Evolutionary conservation across 2,329 filamentous ascomycete genomes (phyloP).

Genomic region (Claviceps monticola): DNA sequence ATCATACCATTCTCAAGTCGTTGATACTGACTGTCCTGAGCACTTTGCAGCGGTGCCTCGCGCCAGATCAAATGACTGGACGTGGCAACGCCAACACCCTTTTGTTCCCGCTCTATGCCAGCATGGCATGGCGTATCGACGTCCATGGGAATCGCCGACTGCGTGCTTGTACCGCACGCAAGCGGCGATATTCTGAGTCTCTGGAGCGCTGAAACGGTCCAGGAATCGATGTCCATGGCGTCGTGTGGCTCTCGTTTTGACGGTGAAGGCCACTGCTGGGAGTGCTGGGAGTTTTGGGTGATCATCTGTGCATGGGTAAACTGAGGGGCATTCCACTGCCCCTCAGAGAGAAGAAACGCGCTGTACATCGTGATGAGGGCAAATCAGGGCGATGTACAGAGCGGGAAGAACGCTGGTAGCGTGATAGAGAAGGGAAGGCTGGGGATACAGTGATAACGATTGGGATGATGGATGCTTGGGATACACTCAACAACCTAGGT

Average conservation of each 20-base stretch:
- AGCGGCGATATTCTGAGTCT: conserved; percentile 40
- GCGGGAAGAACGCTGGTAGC: neutral
- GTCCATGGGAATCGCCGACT: conserved; percentile 66
- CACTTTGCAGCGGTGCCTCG: conserved; percentile 72
- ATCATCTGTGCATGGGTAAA: too few species aligned
- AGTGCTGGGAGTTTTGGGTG: neutral
- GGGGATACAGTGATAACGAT: too few species aligned
- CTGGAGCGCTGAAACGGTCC: conserved; percentile 46
- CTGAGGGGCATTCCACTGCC: conserved; percentile 11
- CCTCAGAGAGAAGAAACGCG: conserved; percentile 34
- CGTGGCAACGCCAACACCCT: too few species aligned
- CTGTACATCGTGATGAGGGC: conserved; percentile 37
- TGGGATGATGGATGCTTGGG: too few species aligned
- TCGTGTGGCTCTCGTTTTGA: conserved; percentile 13
- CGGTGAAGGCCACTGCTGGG: conserved; percentile 7
- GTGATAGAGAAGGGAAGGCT: too few species aligned
- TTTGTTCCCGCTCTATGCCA: neutral
- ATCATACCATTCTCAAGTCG: conserved; percentile 82
- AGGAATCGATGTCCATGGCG: conserved; percentile 48
- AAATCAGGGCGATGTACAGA: neutral
- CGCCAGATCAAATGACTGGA: conserved; percentile 32
- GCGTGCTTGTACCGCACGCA: conserved; percentile 45
- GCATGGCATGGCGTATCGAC: conserved; percentile 19
- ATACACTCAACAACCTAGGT: too few species aligned
- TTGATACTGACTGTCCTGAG: conserved; percentile 76